Base-by-base conservation (phyloP, 768 basidiomycete species). In the Russula vinacea region DNA sequence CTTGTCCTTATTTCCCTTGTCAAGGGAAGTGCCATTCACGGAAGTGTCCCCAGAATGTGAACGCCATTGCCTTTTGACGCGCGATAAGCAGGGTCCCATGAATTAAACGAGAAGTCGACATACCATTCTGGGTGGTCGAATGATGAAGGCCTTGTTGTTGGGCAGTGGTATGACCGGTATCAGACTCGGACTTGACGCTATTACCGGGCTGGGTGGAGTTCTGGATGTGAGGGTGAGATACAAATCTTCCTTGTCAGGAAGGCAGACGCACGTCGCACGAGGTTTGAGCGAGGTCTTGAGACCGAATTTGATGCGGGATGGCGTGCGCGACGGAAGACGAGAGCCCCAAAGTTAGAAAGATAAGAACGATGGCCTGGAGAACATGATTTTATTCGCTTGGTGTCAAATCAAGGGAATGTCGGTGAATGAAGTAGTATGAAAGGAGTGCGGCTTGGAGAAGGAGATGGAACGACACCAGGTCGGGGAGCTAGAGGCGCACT, bases 391-490 rank as follows among this genome's bases (percentile, higher is more conserved):
- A 42, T 55, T 29, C 42, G 44, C 42, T 37, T 47, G 42, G 60
- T 55, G 19, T 54, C 35, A 39, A 37, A 56, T 47, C 44, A 19
- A 49, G 33, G 22, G 33, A 47, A 55, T 4, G 44, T 37, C 26
- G 5, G 51, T 35, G 35, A 35, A 10, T 10, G 9, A n/a, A 16
- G 16, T 39, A 26, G 11, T 35, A n/a, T 47, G 26, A 62, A 55
- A 29, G 19, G n/a, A 32, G 13, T 10, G 13, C n/a, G 37, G 26
- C 7, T 24, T 22, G 10, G 35, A 40, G 26, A 62, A n/a, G n/a
- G 3, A 29, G 13, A 24, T 29, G 33, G n/a, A 22, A 24, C 53
- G 60, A 62, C 53, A 32, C 60, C 60, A 29, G 60, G 60, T 24
- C 60, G 42, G 42, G 19, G 6, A 7, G 29, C 5, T 17, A 44